Evolutionary conservation across 2,329 filamentous ascomycete genomes (phyloP).

Genomic region (Didymella keratinophila): DNA sequence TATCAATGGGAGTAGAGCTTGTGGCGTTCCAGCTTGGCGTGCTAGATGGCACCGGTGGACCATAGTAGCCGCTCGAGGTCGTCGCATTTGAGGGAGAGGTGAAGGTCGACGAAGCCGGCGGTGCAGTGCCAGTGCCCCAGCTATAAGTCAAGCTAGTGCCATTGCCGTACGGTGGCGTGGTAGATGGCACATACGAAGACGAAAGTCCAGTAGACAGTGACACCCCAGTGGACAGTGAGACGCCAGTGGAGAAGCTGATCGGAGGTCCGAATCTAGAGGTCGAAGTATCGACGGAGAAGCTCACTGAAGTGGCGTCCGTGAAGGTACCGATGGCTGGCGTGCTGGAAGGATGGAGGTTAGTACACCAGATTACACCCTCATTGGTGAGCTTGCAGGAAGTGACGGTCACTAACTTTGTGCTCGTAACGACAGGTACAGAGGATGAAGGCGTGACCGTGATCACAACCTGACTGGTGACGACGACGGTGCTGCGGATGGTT

Average conservation of each 20-base stretch:
- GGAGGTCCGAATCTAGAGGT: constrained; percentile 14
- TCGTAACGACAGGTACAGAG: constrained; percentile 7
- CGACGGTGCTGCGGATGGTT: constrained; percentile 3
- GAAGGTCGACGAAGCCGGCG: background rate
- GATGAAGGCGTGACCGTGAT: constrained; percentile 14
- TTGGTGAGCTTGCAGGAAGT: constrained; percentile 3
- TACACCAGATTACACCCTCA: constrained; percentile 6
- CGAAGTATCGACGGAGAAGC: constrained; percentile 24
- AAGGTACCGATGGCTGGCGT: constrained; percentile 22
- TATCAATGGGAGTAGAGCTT: constrained; percentile 4
- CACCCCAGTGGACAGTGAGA: constrained; percentile 2
- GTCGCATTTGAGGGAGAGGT: constrained; percentile 9
- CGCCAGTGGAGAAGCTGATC: constrained; percentile 2
- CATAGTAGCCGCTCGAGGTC: constrained; percentile 12
- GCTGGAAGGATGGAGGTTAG: constrained; percentile 16
- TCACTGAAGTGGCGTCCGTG: constrained; percentile 31
- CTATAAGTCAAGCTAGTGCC: constrained; percentile 3
- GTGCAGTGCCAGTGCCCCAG: constrained; percentile 3
- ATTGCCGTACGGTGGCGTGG: constrained; percentile 14
- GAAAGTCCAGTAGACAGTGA: constrained; percentile 8
- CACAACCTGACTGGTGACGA: constrained; percentile 12
- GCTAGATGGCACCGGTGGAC: constrained; percentile 2
- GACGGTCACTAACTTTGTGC: constrained; percentile 21
- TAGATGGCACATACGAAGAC: constrained; percentile 8
- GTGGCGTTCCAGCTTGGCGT: constrained; percentile 5